A percentile compares a stretch with the other conserved stretches of the same genome.
phyloP scores from a whole-genome alignment of 2,329 filamentous ascomycete genomes.

The Beauveria asiatica region DNA sequence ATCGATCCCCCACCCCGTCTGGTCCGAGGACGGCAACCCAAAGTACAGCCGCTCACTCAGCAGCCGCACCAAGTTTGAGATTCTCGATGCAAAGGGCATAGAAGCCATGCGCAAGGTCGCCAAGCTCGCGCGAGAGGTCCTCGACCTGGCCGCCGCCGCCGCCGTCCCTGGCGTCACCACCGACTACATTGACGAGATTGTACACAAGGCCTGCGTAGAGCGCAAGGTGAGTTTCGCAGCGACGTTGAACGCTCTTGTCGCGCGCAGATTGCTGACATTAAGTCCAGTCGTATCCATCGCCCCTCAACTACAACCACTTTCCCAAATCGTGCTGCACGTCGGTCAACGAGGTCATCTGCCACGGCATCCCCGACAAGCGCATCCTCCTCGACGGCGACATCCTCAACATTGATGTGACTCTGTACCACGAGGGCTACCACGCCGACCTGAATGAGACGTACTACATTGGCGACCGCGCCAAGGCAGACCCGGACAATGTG shows the following conservation, averaged over 20 bases:
- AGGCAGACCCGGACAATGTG: constrained; percentile 75
- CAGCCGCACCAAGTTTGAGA: constrained; percentile 71
- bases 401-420: constrained; percentile 88
- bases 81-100: constrained; percentile 70
- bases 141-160: constrained; percentile 82
- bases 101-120: constrained; percentile 92
- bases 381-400: constrained; percentile 87
- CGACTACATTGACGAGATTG: constrained; percentile 88
- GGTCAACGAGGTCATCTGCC: constrained; percentile 94
- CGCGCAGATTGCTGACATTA: neutral
- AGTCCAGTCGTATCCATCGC: constrained; percentile 82
- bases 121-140: constrained; percentile 74
- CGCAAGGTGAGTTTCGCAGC: constrained; percentile 60
- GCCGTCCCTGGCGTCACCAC: constrained; percentile 88
- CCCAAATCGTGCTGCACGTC: constrained; percentile 98
- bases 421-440: constrained; percentile 93
- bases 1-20: constrained; percentile 77
- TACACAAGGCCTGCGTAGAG: constrained; percentile 91
- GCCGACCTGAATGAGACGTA: constrained; percentile 98
- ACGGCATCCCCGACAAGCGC: constrained; percentile 92
- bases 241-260: neutral
- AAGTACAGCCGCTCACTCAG: constrained; percentile 51
- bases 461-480: constrained; percentile 86
- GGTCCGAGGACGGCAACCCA: constrained; percentile 73
- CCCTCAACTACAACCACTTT: constrained; percentile 91